Percentiles rank a stretch among this genome's conserved stretches.
These are phyloP conservation scores for Dryas integrifolia DNA, from an alignment of 331 rosid genomes.

Conservation along the genomic window DNA sequence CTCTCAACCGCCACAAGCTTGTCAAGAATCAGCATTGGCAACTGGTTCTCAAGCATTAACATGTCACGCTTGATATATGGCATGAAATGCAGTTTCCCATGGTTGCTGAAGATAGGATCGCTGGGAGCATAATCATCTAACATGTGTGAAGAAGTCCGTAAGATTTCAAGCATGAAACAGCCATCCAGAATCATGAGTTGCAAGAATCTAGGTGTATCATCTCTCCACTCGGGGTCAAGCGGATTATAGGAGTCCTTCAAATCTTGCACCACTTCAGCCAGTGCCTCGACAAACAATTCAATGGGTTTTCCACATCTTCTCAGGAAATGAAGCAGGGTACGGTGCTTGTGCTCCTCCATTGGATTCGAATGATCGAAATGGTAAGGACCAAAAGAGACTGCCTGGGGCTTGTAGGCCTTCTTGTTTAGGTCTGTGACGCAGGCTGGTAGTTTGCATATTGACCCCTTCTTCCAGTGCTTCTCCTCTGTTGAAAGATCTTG, in stretches of 20 bases:
- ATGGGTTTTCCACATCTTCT: slow-evolving; percentile 38
- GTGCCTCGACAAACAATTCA: slow-evolving; percentile 6
- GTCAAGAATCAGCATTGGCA: slow-evolving; percentile 41
- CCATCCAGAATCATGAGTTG: slow-evolving; percentile 50
- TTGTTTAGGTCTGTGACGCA: slow-evolving; percentile 16
- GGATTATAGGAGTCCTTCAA: slow-evolving; percentile 38
- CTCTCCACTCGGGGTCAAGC: slow-evolving; percentile 33
- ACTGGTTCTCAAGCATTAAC: slow-evolving; percentile 59
- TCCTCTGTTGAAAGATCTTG: slow-evolving; percentile 3
- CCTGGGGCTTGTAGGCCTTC: slow-evolving; percentile 45
- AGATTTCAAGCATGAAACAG: slow-evolving; percentile 48
- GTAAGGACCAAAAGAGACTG: slow-evolving; percentile 49
- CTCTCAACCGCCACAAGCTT: slow-evolving; percentile 30
- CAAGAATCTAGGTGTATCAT: slow-evolving; percentile 19
- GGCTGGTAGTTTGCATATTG: slow-evolving; percentile 37
- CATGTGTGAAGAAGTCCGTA: not conserved
- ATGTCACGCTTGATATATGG: slow-evolving; percentile 45
- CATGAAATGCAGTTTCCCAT: slow-evolving; percentile 38
- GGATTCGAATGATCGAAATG: slow-evolving; percentile 20
- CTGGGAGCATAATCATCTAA: slow-evolving; percentile 31
- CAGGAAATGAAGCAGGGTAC: slow-evolving; percentile 39
- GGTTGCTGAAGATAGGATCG: slow-evolving; percentile 52
- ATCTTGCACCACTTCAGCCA: slow-evolving; percentile 34
- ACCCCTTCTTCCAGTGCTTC: slow-evolving; percentile 37
- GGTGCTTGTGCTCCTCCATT: slow-evolving; percentile 43